phyloP scores from a whole-genome alignment of 2,329 filamentous ascomycete species.

The Fusarium penzigii region DNA sequence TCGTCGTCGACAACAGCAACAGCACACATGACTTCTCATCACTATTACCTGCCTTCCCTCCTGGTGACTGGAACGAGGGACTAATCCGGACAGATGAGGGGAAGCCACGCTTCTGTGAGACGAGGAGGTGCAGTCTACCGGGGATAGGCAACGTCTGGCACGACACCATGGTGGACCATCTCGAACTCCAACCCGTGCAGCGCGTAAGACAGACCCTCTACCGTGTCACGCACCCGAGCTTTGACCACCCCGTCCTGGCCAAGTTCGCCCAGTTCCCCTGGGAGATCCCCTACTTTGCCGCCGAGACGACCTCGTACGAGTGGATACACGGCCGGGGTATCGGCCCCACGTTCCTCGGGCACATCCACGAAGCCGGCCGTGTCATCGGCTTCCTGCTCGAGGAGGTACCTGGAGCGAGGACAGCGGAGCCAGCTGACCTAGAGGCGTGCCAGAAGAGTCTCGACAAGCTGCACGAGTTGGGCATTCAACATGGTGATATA shows the following conservation, averaged over 20 bases:
- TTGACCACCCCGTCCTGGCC: constrained; percentile 23
- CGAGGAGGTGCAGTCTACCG: constrained; percentile 28
- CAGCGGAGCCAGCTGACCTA: constrained; percentile 31
- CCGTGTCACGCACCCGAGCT: constrained; percentile 26
- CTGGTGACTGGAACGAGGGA: constrained; percentile 43
- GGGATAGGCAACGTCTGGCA: constrained; percentile 39
- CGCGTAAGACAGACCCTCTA: constrained; percentile 31
- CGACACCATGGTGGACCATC: constrained; percentile 33
- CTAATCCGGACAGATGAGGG: constrained; percentile 33
- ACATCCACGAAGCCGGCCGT: constrained; percentile 33
- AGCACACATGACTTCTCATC: constrained; percentile 35
- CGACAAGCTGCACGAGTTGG: constrained; percentile 30
- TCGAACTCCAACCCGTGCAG: constrained; percentile 30
- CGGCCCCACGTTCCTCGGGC: constrained; percentile 33
- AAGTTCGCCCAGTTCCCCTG: constrained; percentile 33
- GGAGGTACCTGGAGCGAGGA: constrained; percentile 24
- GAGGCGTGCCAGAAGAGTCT: constrained; percentile 30
- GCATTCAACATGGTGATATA: constrained; percentile 36
- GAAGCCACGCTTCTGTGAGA: constrained; percentile 29
- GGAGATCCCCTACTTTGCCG: constrained; percentile 33
- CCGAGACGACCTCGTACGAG: constrained; percentile 34
- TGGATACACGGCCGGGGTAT: constrained; percentile 30
- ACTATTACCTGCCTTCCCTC: constrained; percentile 38
- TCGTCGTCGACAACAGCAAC: constrained; percentile 30
- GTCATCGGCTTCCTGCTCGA: constrained; percentile 33